Evolutionary conservation across 306 rosid species (phyloP), one percentile per base, ranked within the genome.

Genomic region (Leucaena leucocephala): DNA sequence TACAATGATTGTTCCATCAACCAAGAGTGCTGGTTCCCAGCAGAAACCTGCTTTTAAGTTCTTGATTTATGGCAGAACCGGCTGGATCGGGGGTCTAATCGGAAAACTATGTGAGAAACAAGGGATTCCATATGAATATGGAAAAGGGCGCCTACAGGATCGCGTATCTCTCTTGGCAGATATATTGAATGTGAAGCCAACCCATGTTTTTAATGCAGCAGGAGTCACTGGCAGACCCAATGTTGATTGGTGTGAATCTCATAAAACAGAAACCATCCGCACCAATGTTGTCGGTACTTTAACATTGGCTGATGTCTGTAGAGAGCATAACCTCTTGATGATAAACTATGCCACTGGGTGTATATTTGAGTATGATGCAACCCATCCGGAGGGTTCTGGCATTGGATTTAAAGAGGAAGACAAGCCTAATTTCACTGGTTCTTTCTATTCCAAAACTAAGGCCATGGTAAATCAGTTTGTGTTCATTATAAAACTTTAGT

Each of bases 201-300:
- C 97, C 22, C 97, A 92, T 90, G 93, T 92, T 58, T 90, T 92
- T 63, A 92, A 90, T 83, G 93, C 97, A 80, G 95, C 97, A 38
- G 95, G 97, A 27, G 92, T 92, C 76, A 92, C 97, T 27, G 97
- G 97, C 43, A 88, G 94, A 83, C 94, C 94, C 58, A 92, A 92
- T 81, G 97, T 92, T 17, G 94, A 92, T 78, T 92, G 97, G 97
- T 92, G 94, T 5, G 97, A 92, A 77, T 83, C 90, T 76, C 97
- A 92, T 54, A 92, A 90, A 73, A 71, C 97, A 0, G 97, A 92
- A 84, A 90, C 95, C 65, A 90, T 92, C 59, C 89, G 95, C 0
- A 14, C 89, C 62, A 92, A 90, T 83, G 97, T 92, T 17, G 88
- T 85, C 17, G 95, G 97, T 17, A 89, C 95, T 74, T 88, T 92